phyloP scores from a whole-genome alignment of 2,329 filamentous ascomycete species.

The Pseudopithomyces maydicus region DNA sequence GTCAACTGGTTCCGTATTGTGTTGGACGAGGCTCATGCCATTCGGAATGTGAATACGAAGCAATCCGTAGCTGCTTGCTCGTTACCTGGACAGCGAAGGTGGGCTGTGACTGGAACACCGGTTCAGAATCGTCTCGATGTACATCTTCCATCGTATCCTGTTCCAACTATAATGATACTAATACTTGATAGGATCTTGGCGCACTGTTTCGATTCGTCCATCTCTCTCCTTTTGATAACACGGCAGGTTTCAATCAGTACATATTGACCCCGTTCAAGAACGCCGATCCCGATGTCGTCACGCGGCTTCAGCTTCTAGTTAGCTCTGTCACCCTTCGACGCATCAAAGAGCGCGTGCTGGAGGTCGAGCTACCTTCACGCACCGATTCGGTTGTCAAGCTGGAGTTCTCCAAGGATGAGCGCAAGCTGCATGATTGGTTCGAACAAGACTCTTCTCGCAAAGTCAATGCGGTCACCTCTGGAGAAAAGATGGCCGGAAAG shows the following conservation, averaged over 20 bases:
- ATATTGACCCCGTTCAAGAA: constrained; percentile 87
- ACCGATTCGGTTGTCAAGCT: constrained; percentile 75
- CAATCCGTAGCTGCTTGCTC: constrained; percentile 85
- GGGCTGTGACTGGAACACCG: constrained; percentile 97
- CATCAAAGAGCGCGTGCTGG: constrained; percentile 76
- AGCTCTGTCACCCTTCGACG: constrained; percentile 93
- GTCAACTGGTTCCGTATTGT: constrained; percentile 94
- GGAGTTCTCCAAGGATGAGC: constrained; percentile 76
- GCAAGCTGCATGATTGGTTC: constrained; percentile 81
- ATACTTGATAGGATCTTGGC: constrained; percentile 66
- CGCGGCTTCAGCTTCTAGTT: constrained; percentile 85
- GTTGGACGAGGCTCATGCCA: constrained; percentile 92
- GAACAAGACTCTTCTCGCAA: constrained; percentile 79
- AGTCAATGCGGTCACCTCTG: constrained; percentile 73
- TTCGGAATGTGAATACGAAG: constrained; percentile 80
- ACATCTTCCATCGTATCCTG: neutral
- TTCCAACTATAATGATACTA: neutral
- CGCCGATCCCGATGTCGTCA: constrained; percentile 81
- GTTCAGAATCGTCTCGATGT: constrained; percentile 83
- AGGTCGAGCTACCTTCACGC: constrained; percentile 73
- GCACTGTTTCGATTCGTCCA: constrained; percentile 85
- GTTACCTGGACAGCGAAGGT: constrained; percentile 79
- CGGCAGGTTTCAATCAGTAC: constrained; percentile 73
- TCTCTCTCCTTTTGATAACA: constrained; percentile 82
- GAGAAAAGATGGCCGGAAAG: constrained; percentile 74